Evolutionary conservation across 139 green algal genomes (phyloP).

Genomic region (Micractinium sp.): DNA sequence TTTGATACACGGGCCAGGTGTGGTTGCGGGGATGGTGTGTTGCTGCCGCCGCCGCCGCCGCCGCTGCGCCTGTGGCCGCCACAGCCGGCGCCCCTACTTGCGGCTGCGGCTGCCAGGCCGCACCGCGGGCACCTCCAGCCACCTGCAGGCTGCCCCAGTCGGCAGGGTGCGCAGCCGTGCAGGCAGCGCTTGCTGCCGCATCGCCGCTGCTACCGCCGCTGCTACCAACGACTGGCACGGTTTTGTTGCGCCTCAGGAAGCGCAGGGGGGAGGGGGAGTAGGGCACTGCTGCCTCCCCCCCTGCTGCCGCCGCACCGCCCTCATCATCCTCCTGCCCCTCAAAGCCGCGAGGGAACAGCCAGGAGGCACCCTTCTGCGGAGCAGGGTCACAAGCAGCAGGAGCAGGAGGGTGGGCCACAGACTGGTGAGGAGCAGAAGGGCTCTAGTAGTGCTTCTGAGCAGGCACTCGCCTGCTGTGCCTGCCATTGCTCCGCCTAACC

Average conservation of each 20-base stretch:
- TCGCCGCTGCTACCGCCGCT: neutral
- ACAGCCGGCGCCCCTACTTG: neutral
- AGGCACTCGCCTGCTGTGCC: too few species aligned
- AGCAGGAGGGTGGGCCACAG: neutral
- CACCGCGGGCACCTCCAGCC: neutral
- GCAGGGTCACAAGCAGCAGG: neutral
- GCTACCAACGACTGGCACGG: neutral
- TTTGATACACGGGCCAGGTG: neutral
- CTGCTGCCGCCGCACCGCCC: neutral
- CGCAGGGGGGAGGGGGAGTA: constrained; percentile 7
- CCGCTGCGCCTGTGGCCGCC: neutral
- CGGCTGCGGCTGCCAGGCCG: neutral
- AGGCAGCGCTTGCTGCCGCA: neutral
- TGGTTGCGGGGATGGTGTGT: neutral
- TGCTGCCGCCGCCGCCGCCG: neutral
- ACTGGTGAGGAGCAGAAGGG: neutral
- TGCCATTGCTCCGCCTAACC: too few species aligned
- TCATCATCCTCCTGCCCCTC: neutral
- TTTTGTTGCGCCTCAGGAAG: constrained; percentile 41
- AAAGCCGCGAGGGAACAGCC: constrained; percentile 27
- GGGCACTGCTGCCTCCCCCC: neutral
- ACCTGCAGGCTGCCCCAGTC: neutral
- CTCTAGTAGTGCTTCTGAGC: too few species aligned
- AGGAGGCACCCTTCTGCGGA: constrained; percentile 33
- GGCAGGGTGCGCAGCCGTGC: too few species aligned